A percentile compares a stretch with the other conserved stretches of the same genome.
These are phyloP conservation scores for Daldinia concentrica DNA, from an alignment of 495 filamentous ascomycete species.

Conservation along the genomic window DNA sequence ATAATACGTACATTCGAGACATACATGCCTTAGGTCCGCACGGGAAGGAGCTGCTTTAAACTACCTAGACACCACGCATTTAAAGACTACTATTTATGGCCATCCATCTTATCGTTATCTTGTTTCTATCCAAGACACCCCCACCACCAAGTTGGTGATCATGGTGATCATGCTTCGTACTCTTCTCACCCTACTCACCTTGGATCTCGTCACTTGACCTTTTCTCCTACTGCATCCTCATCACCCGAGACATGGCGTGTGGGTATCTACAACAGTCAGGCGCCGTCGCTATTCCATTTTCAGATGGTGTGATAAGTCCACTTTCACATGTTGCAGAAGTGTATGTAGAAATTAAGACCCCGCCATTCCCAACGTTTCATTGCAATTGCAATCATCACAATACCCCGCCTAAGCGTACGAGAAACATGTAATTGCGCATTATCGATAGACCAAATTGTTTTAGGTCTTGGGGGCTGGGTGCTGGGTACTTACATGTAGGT, in stretches of 20 bases:
- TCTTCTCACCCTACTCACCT: conserved; percentile 16
- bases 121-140: conserved; percentile 30
- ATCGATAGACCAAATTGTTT: conserved; percentile 26
- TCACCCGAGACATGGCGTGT: conserved; percentile 31
- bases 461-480: not conserved
- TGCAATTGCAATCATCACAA: not conserved
- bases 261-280: conserved; percentile 34
- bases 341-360: conserved; percentile 16
- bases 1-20: conserved; percentile 19
- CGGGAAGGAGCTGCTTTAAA: not conserved
- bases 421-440: conserved; percentile 23
- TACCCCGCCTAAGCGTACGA: conserved; percentile 30
- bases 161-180: conserved; percentile 15
- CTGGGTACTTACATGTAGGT: too few species aligned
- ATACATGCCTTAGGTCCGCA: conserved; percentile 9
- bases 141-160: conserved; percentile 33
- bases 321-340: conserved; percentile 31
- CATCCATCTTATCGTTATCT: conserved; percentile 40
- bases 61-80: too few species aligned
- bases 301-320: conserved; percentile 22
- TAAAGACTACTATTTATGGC: conserved; percentile 30
- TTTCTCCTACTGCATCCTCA: conserved; percentile 6
- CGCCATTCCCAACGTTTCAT: conserved; percentile 24
- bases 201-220: conserved; percentile 38
- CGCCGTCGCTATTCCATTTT: conserved; percentile 13